Conservation (phyloP, 495 filamentous ascomycete species). For the Penicillium pancosmium region DNA sequence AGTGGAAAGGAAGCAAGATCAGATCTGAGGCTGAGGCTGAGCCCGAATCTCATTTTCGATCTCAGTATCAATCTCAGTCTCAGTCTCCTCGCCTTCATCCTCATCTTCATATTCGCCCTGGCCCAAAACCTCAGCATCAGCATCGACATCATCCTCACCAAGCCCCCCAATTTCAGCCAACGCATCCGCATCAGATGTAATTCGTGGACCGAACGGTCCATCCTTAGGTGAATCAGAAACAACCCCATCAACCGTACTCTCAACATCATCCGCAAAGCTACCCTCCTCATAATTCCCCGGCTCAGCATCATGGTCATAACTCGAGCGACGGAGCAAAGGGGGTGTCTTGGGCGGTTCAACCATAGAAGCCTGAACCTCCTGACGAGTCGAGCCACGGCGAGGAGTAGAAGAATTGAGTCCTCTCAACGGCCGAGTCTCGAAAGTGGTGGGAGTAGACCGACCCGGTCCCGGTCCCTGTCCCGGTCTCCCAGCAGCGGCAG, state of each 20-base stretch:
- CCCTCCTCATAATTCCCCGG: constrained; percentile 41
- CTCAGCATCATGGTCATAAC: constrained; percentile 75
- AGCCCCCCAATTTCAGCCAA: neutral
- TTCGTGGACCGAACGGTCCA: constrained; percentile 44
- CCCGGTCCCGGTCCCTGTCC: neutral
- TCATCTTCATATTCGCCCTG: constrained; percentile 1
- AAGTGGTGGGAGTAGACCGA: constrained; percentile 50
- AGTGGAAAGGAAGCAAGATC: neutral
- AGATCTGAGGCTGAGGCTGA: neutral
- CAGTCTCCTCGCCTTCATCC: neutral
- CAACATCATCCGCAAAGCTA: constrained; percentile 41
- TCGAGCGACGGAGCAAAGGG: constrained; percentile 66
- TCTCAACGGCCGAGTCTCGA: constrained; percentile 43
- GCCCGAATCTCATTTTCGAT: neutral
- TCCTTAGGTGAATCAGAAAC: constrained; percentile 44
- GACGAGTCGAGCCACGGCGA: constrained; percentile 35
- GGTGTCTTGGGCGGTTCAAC: constrained; percentile 62
- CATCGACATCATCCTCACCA: neutral
- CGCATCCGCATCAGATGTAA: constrained; percentile 22
- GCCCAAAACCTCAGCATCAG: neutral
- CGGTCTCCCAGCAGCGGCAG: neutral
- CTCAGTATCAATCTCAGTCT: neutral
- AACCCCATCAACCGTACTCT: constrained; percentile 45
- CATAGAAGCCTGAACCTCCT: constrained; percentile 38
- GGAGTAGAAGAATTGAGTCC: constrained; percentile 36